phyloP scores from a whole-genome alignment of 495 filamentous ascomycete genomes.

The Barbatosphaeria neglecta region DNA sequence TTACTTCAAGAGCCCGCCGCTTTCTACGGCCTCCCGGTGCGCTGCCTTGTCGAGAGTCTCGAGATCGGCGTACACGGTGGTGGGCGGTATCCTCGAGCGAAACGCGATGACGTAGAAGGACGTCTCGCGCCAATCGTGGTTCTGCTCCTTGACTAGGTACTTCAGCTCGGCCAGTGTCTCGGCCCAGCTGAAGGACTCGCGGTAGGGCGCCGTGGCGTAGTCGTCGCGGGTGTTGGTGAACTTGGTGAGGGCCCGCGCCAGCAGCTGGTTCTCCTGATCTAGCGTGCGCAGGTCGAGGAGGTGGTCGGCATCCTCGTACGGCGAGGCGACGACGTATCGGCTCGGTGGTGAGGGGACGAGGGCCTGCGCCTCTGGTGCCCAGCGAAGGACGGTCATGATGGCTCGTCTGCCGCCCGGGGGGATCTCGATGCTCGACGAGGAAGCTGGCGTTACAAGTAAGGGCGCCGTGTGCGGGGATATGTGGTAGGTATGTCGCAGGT shows the following conservation, averaged over 20 bases:
- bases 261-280: constrained; percentile 48
- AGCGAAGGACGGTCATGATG: constrained; percentile 7
- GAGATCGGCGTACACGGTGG: constrained; percentile 49
- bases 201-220: constrained; percentile 68
- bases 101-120: constrained; percentile 78
- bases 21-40: constrained; percentile 62
- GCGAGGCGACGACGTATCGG: constrained; percentile 53
- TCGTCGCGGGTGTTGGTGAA: constrained; percentile 50
- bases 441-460: too few species aligned
- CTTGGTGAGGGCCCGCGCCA: constrained; percentile 57
- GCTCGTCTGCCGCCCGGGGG: neutral
- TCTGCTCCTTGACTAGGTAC: constrained; percentile 27
- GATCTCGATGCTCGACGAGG: neutral
- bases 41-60: constrained; percentile 59
- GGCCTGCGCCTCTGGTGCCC: neutral
- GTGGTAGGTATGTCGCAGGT: too few species aligned
- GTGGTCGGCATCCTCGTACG: constrained; percentile 56
- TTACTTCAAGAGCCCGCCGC: constrained; percentile 74
- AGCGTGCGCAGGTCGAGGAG: constrained; percentile 59
- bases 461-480: too few species aligned
- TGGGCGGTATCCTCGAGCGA: constrained; percentile 53
- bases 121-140: constrained; percentile 48
- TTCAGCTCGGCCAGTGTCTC: constrained; percentile 46
- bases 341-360: neutral
- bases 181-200: constrained; percentile 67